A percentile compares a stretch with the other conserved stretches of the same genome.
phyloP scores from a whole-genome alignment of 202 grass and related monocot species.

The Cymbopogon flexuosus region DNA sequence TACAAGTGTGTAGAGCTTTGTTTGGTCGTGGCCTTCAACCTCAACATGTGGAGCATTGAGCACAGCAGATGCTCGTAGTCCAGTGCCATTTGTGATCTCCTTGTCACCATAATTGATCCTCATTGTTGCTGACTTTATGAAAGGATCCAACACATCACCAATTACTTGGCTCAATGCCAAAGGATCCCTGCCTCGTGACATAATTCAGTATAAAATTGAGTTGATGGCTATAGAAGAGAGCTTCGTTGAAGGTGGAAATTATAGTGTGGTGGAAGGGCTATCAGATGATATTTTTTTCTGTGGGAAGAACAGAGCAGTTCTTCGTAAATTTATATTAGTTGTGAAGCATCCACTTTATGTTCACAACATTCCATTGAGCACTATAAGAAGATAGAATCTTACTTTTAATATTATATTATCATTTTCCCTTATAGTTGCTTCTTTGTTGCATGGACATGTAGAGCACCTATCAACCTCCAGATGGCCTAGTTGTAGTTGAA shows the following conservation, averaged over 20 bases:
- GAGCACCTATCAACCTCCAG: conserved; percentile 29
- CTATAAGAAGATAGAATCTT: conserved; percentile 74
- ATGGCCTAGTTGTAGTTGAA: conserved; percentile 43
- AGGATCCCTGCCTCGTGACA: conserved; percentile 75
- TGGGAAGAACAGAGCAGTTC: conserved; percentile 37
- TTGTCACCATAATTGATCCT: conserved; percentile 65
- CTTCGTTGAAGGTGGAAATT: conserved; percentile 34
- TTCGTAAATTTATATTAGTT: conserved; percentile 68
- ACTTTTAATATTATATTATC: conserved; percentile 54
- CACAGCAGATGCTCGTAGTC: conserved; percentile 62
- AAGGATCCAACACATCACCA: conserved; percentile 91
- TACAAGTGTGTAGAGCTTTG: conserved; percentile 95
- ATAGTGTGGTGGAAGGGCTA: conserved; percentile 32
- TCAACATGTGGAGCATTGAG: conserved; percentile 54
- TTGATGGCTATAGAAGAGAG: conserved; percentile 18
- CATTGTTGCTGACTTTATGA: conserved; percentile 63
- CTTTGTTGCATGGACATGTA: conserved; percentile 35
- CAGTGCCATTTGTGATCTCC: conserved; percentile 82
- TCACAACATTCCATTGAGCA: conserved; percentile 68
- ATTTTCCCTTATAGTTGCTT: conserved; percentile 44
- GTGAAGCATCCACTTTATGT: conserved; percentile 75
- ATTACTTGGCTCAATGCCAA: conserved; percentile 81
- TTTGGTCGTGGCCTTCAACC: conserved; percentile 62
- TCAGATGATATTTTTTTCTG: conserved; percentile 22
- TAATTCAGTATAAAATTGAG: conserved; percentile 30